Evolutionary conservation across 805 yeast species (phyloP), one percentile per base, ranked within the genome.

Genomic region (Diddensiella santjacobensis): DNA sequence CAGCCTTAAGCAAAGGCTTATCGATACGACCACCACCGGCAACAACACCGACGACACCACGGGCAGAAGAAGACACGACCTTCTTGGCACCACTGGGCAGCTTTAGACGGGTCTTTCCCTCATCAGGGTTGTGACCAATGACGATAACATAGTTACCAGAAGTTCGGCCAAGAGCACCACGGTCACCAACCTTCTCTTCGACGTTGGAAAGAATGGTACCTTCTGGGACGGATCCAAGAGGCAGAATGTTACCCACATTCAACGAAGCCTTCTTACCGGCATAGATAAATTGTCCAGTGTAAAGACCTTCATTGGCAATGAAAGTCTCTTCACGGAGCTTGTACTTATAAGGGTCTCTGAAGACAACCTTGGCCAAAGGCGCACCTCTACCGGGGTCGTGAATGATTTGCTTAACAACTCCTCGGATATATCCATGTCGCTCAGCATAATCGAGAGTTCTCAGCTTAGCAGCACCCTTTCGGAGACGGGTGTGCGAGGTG

Each of bases 311-410:
- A 80, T 90, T 90, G 71, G 98, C 99, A 71, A 91, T 87, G 82
- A 93, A 91, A 69, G 91, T 91, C 80, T 91, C 98, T 77, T 87
- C 96, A 80, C 96, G 89, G 76, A 85, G 77, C 80, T 84, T 90
- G 88, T 85, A 91, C 81, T 80, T 87, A 95, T 91, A 91, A 77
- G 99, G 98, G 78, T 93, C 98, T 75, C 98, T 87, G 96, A 91
- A 91, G 63, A 79, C 90, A 75, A 91, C 96, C 81, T 87, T 90
- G 68, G 97, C 99, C 73, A 91, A 84, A 73, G 99, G 99, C 76
- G 99, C 99, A 82, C 99, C 99, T 78, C 99, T 84, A 75, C 99
- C 99, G 71, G 99, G 93, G 73, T 91, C 99, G 81, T 91, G 99
- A 77, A 93, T 80, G 77, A 91, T 93, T 77, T 86, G 91, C 85